Evolutionary conservation across 768 basidiomycete species (phyloP).

Genomic region (Mrakia frigida): DNA sequence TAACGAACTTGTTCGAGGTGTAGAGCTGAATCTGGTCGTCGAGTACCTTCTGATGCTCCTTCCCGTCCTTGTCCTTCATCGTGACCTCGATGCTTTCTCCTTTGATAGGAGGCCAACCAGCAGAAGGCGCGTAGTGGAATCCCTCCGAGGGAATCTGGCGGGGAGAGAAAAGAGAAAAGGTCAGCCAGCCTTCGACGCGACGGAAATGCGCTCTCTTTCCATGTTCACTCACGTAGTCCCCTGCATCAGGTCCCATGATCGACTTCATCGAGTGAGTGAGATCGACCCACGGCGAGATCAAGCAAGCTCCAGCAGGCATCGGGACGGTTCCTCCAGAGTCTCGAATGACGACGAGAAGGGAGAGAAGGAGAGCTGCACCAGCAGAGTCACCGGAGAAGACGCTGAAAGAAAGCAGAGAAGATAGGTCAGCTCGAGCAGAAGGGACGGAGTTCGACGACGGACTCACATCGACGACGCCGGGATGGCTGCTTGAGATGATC

Average conservation of each 20-base stretch:
- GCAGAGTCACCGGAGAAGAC: slow-evolving; percentile 88
- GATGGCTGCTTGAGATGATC: slow-evolving; percentile 68
- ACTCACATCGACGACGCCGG: slow-evolving; percentile 56
- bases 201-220: no score
- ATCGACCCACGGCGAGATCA: slow-evolving; percentile 87
- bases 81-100: slow-evolving; percentile 13
- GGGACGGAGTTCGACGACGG: not conserved
- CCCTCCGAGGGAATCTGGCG: slow-evolving; percentile 24
- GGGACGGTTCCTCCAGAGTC: slow-evolving; percentile 66
- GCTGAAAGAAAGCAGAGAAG: slow-evolving; percentile 49
- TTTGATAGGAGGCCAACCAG: slow-evolving; percentile 28
- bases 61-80: slow-evolving; percentile 8
- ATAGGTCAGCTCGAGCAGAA: not conserved
- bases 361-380: slow-evolving; percentile 78
- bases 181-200: not conserved
- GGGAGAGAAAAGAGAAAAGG: not conserved
- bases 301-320: slow-evolving; percentile 74
- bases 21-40: slow-evolving; percentile 36
- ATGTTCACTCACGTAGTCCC: slow-evolving; percentile 17
- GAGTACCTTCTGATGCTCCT: not conserved
- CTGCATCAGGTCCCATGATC: slow-evolving; percentile 39
- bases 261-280: slow-evolving; percentile 79
- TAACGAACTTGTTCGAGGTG: slow-evolving; percentile 47
- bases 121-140: slow-evolving; percentile 24
- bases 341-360: slow-evolving; percentile 66